Evolutionary conservation across 257 asterid species (phyloP).

Genomic region (Solanum lignicaule): DNA sequence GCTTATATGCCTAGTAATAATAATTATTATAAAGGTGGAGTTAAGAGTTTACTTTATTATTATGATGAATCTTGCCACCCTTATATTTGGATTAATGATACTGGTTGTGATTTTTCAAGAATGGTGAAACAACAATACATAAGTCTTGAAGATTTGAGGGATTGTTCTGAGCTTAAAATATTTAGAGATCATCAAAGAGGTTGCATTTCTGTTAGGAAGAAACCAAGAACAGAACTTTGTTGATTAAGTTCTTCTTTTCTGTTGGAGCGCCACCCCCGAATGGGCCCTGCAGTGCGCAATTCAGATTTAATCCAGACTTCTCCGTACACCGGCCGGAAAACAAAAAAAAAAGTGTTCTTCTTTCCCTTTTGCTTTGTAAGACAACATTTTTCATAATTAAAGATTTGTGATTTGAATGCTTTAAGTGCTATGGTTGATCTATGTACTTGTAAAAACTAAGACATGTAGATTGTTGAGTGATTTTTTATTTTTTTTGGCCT

Average conservation of each 20-base stretch:
- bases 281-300: too few relatives aligned
- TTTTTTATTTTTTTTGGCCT: background rate
- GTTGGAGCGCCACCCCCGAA: background rate
- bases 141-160: constrained; percentile 73
- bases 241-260: background rate
- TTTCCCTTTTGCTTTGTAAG: background rate
- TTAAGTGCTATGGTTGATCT: background rate
- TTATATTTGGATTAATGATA: constrained; percentile 78
- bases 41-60: constrained; percentile 55
- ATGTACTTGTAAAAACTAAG: background rate
- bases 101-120: constrained; percentile 57
- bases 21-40: constrained; percentile 24
- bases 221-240: constrained; percentile 52
- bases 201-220: constrained; percentile 59
- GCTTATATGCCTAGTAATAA: constrained; percentile 52
- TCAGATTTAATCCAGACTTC: too few relatives aligned
- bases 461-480: background rate
- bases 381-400: background rate
- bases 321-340: too few relatives aligned
- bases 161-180: constrained; percentile 66
- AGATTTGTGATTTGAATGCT: background rate
- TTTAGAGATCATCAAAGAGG: constrained; percentile 76
- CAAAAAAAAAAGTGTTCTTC: too few relatives aligned
- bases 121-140: constrained; percentile 84
- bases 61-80: constrained; percentile 87